Base-by-base conservation (phyloP, 805 yeast genomes). In the Cyberlindnera nakhonratchasimensis region DNA sequence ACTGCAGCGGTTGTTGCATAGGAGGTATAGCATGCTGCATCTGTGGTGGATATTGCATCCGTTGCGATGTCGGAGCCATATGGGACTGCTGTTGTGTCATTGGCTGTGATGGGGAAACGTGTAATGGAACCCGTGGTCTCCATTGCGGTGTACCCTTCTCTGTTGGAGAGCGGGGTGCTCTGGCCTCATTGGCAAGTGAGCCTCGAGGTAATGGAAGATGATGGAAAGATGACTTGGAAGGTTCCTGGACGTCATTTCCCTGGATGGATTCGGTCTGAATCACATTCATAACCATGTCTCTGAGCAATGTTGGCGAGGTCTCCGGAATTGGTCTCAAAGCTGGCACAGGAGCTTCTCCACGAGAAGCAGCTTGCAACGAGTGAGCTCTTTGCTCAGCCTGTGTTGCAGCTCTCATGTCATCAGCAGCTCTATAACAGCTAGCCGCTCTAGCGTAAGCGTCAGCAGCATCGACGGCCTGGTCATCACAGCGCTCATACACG, bases 401-500 rank as follows among this genome's bases (percentile, higher is more conserved):
- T 4, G 55, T 45, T 3, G 75, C 73, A 21, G 66, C 57, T 40
- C 70, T 66, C 4, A 55, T 32, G 46, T 75, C 77, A 16, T 75
- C 75, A 22, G 74, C 70, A 4, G 67, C 61, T 46, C 69, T 66
- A 54, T 69, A 76, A 51, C 79, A 75, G 14, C 64, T 54, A 1
- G 78, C 71, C 2, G 82, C 75, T 33, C 82, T 61, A 10, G 61
- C 43, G 46, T 80, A 75, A 5, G 84, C 82, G 56, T 77, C 82
- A 0, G 79, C 70, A 1, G 83, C 82, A 57, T 79, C 84, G 46
- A 65, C 61, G 18, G 71, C 62, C 53, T 79, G 84, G 50, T 75
- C 79, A 44, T 77, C 82, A 53, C 83, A 78, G 16, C 82, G 64
- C 51, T 78, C 83, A 54, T 79, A 79, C 7, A 79, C 83, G 57